phyloP scores from a whole-genome alignment of 345 rosid genomes.

The Camelina hispida region DNA sequence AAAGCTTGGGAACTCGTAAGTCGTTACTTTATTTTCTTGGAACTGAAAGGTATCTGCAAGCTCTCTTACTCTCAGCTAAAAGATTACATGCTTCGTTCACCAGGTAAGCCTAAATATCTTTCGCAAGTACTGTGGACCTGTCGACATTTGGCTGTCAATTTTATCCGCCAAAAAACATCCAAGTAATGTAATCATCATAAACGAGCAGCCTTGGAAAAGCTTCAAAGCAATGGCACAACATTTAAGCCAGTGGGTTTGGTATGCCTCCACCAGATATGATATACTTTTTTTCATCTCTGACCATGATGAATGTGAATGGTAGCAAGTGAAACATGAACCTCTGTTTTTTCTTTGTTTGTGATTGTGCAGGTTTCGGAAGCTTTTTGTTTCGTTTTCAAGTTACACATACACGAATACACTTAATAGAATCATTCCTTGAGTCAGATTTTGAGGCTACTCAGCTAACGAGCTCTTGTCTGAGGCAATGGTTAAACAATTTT shows the following conservation, averaged over 20 bases:
- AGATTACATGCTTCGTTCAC: constrained; percentile 1
- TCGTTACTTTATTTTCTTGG: neutral
- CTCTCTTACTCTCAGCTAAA: constrained; percentile 16
- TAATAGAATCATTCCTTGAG: constrained; percentile 47
- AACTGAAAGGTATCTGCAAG: neutral
- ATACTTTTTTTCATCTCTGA: neutral
- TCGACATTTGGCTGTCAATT: constrained; percentile 71
- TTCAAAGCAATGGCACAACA: constrained; percentile 79
- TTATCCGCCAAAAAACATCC: constrained; percentile 33
- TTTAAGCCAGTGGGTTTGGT: constrained; percentile 92
- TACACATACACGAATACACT: constrained; percentile 69
- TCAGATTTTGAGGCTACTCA: constrained; percentile 18
- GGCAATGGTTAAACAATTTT: neutral
- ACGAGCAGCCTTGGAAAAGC: constrained; percentile 67
- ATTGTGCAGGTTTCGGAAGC: constrained; percentile 77
- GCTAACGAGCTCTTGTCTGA: neutral
- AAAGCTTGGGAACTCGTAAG: constrained; percentile 89
- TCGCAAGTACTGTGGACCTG: constrained; percentile 80
- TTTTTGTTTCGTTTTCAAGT: constrained; percentile 81
- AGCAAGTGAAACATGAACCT: constrained; percentile 21
- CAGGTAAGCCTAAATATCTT: constrained; percentile 68
- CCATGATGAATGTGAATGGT: constrained; percentile 13
- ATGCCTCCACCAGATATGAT: constrained; percentile 29
- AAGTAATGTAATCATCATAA: constrained; percentile 42
- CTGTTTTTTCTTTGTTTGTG: neutral